Base-by-base conservation (phyloP, 139 green algal species). In the Chlorella sp. region DNA sequence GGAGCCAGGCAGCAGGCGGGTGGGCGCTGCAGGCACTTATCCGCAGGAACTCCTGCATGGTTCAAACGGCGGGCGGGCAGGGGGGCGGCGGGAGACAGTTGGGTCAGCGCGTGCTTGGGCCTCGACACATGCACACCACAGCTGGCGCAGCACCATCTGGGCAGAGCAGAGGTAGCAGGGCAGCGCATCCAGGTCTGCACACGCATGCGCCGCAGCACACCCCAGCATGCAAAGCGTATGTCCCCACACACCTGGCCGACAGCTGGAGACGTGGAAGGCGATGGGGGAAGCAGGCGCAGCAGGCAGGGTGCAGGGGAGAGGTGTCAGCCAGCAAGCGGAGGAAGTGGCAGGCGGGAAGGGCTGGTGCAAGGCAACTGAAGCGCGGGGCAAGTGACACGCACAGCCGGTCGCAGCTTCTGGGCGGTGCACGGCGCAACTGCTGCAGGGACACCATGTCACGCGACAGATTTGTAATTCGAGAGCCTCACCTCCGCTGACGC, bases 21-120 rank as follows among this genome's bases (percentile, higher is more conserved):
- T 2, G 37, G 22, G 15, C 15, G 37, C 37, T 32, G 57, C 34
- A 32, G 42, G 14, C 11, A 28, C 42, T 85, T 48, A 85, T 48
- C 40, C 60, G 83, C 64, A 89, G 75, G 71, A 89, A 83, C 40
- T 89, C 85, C 85, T 89, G 85, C n/a, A 89, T 71, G 14, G 85
- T 64, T 53, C 16, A 79, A 36, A 32, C 11, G 15, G 24, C 22
- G 21, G 64, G 64, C 64, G 11, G 11, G 64, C 21, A 71, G 64
- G 64, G 64, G 64, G 21, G 64, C 2, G 64, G 21, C 69, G 69
- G 69, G 28, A 77, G 28, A 28, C 22, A 19, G 69, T 36, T 77
- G 26, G 30, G 69, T 77, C n/a, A n/a, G n/a, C n/a, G 69, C 16
- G 28, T 34, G 28, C 4, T 3, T 3, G 64, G 64, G 22, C 2